Evolutionary conservation across 1,139 yeast genomes (phyloP).

Genomic region (Saccharomyces pastorianus): DNA sequence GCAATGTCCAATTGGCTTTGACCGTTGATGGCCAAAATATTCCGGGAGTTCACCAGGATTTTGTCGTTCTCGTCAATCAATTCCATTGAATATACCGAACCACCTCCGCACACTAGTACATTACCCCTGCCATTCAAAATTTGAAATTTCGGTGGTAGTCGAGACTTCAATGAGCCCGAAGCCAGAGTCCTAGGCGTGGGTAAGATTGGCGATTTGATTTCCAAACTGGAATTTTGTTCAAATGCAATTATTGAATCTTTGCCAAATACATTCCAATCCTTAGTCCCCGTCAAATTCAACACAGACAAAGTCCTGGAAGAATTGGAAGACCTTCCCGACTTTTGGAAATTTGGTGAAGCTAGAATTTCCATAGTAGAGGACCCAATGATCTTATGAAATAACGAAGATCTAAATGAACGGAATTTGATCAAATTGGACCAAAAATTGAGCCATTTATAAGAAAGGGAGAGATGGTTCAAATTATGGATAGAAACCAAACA

Average conservation of each 20-base stretch:
- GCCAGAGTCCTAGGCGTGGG: conserved; percentile 8
- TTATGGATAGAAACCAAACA: conserved; percentile 16
- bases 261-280: conserved; percentile 31
- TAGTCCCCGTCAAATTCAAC: conserved; percentile 25
- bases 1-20: conserved; percentile 22
- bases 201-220: conserved; percentile 13
- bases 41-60: conserved; percentile 24
- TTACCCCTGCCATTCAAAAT: conserved; percentile 29
- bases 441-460: conserved; percentile 20
- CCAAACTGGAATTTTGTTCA: conserved; percentile 28
- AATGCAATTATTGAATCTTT: conserved; percentile 22
- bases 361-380: conserved; percentile 16
- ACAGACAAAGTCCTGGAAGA: conserved; percentile 23
- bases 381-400: conserved; percentile 18
- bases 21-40: conserved; percentile 30
- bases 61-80: conserved; percentile 22
- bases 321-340: conserved; percentile 5
- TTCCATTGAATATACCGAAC: conserved; percentile 26
- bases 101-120: conserved; percentile 27
- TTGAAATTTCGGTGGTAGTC: conserved; percentile 14
- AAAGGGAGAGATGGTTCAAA: conserved; percentile 11
- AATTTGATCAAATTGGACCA: conserved; percentile 16
- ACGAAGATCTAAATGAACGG: conserved; percentile 14
- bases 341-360: conserved; percentile 16
- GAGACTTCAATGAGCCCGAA: conserved; percentile 5